Percentiles rank a stretch among this genome's conserved stretches.
Conservation (phyloP, 1,284 basidiomycete genomes). For the Anthracocystis panici-leucophaei region DNA sequence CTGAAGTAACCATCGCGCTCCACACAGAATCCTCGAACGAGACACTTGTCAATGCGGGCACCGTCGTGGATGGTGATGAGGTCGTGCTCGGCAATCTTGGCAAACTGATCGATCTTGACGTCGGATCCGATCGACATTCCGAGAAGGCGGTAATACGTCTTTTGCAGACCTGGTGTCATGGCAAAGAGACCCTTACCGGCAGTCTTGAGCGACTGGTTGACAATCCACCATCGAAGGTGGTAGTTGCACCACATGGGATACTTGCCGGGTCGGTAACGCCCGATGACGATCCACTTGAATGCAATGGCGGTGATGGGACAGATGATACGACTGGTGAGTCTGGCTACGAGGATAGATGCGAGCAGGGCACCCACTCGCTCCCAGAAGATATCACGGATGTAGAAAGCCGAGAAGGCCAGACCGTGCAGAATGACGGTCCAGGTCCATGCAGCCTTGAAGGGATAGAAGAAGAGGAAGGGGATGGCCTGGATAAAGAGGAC, state of each 20-base stretch:
- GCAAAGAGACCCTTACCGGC: slow-evolving; percentile 68
- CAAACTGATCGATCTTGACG: slow-evolving; percentile 65
- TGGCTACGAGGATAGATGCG: slow-evolving; percentile 65
- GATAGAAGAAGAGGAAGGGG: slow-evolving; percentile 69
- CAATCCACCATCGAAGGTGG: slow-evolving; percentile 69
- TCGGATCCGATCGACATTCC: slow-evolving; percentile 68
- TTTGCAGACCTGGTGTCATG: slow-evolving; percentile 61
- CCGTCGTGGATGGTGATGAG: slow-evolving; percentile 69
- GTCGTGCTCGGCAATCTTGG: slow-evolving; percentile 67
- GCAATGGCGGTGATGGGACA: slow-evolving; percentile 68
- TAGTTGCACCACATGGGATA: slow-evolving; percentile 70
- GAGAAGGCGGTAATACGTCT: slow-evolving; percentile 67
- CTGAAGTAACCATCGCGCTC: slow-evolving; percentile 69
- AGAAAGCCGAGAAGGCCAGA: slow-evolving; percentile 68
- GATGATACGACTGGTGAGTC: slow-evolving; percentile 68
- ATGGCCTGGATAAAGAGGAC: slow-evolving; percentile 66
- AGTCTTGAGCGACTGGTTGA: slow-evolving; percentile 69
- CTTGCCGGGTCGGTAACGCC: slow-evolving; percentile 66
- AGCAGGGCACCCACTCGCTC: slow-evolving; percentile 67
- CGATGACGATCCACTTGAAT: slow-evolving; percentile 70
- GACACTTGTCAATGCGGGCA: slow-evolving; percentile 67
- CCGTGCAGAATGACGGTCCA: slow-evolving; percentile 69
- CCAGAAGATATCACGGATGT: slow-evolving; percentile 69
- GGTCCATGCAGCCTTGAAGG: slow-evolving; percentile 69
- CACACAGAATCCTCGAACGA: slow-evolving; percentile 69